Evolutionary conservation across 345 rosid genomes (phyloP).

Genomic region (Stellera chamaejasme): DNA sequence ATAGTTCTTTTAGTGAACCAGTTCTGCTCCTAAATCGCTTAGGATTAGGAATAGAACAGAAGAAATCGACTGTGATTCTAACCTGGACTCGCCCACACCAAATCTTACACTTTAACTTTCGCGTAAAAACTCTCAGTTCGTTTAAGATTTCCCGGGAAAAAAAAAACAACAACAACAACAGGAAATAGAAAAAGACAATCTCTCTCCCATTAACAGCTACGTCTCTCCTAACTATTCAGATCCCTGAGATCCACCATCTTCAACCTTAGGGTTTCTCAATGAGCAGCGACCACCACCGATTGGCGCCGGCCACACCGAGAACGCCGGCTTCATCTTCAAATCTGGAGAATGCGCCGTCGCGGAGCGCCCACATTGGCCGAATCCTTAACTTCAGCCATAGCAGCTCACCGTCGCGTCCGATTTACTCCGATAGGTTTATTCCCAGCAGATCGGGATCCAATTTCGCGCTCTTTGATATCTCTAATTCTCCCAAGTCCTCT

Average conservation of each 20-base stretch:
- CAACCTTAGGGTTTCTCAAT: constrained; percentile 21
- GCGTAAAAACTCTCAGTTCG: constrained; percentile 6
- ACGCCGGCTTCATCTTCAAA: constrained; percentile 39
- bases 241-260: constrained; percentile 5
- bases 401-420: constrained; percentile 67
- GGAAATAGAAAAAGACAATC: background rate
- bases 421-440: constrained; percentile 89
- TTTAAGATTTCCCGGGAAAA: background rate
- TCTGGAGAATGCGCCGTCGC: constrained; percentile 30
- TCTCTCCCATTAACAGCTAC: background rate
- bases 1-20: too few relatives aligned
- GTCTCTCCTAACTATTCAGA: too few relatives aligned
- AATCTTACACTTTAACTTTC: background rate
- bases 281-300: constrained; percentile 12
- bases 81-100: constrained; percentile 1
- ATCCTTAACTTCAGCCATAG: constrained; percentile 60
- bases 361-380: constrained; percentile 44
- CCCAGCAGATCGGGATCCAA: constrained; percentile 95
- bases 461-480: constrained; percentile 69
- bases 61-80: too few relatives aligned
- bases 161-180: background rate
- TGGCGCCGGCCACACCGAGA: constrained; percentile 23
- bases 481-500: constrained; percentile 25
- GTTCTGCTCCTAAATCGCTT: too few relatives aligned
- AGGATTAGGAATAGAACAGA: too few relatives aligned